phyloP scores from a whole-genome alignment of 2,329 filamentous ascomycete species.

The Talaromyces sp. region DNA sequence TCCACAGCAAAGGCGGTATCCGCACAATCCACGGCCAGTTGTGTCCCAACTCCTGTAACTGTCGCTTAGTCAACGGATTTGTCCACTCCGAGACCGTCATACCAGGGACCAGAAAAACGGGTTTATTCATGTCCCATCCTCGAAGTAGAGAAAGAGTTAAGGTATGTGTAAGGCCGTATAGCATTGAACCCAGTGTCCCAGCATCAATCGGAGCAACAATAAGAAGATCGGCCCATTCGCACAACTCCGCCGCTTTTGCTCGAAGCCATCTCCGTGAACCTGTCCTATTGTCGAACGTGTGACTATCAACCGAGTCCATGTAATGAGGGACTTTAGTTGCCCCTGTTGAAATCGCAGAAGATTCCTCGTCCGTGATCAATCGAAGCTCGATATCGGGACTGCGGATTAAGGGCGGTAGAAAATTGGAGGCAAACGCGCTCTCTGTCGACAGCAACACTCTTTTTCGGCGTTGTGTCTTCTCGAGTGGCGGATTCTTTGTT shows the following conservation, averaged over 20 bases:
- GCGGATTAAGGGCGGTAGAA: conserved; percentile 37
- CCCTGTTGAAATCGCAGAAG: conserved; percentile 33
- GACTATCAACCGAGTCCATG: conserved; percentile 39
- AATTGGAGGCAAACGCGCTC: conserved; percentile 38
- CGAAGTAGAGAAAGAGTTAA: conserved; percentile 76
- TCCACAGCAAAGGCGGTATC: conserved; percentile 77
- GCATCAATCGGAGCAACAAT: conserved; percentile 82
- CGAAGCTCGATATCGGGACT: conserved; percentile 41
- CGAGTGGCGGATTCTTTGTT: conserved; percentile 4
- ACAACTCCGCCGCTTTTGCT: conserved; percentile 57
- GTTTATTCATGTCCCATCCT: conserved; percentile 83
- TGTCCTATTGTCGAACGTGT: conserved; percentile 38
- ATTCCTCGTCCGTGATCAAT: conserved; percentile 42
- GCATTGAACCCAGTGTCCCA: conserved; percentile 80
- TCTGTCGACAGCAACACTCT: conserved; percentile 38
- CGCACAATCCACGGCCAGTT: conserved; percentile 88
- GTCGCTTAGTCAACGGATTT: conserved; percentile 82
- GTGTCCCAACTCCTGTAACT: conserved; percentile 74
- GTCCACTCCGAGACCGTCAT: conserved; percentile 91
- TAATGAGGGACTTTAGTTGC: conserved; percentile 40
- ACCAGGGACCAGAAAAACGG: conserved; percentile 77
- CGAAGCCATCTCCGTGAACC: conserved; percentile 39
- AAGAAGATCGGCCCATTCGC: conserved; percentile 83
- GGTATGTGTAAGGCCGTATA: conserved; percentile 77
- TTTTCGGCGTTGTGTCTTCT: conserved; percentile 22